Percentiles rank a stretch among this genome's conserved stretches.
These are phyloP conservation scores for Ogataea philodendri DNA, from an alignment of 805 yeast species.

Conservation along the genomic window DNA sequence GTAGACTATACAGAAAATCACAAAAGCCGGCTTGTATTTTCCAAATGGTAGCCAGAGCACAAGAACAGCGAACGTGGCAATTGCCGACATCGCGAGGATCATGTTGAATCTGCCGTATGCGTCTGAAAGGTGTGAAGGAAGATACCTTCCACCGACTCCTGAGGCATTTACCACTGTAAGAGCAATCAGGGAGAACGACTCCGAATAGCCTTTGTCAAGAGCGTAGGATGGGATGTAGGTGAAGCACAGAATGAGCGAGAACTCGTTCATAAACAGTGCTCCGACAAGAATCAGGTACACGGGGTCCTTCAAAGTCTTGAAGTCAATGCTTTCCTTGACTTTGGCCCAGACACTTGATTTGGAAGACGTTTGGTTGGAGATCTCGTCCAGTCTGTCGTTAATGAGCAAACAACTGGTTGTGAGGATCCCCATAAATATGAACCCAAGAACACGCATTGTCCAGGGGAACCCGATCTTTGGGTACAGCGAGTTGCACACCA, in stretches of 20 bases:
- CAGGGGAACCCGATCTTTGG: conserved; percentile 52
- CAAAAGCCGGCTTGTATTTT: conserved; percentile 38
- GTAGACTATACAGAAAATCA: conserved; percentile 50
- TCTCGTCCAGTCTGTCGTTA: conserved; percentile 28
- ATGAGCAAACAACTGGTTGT: conserved; percentile 34
- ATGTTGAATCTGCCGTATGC: conserved; percentile 45
- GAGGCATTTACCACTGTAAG: conserved; percentile 44
- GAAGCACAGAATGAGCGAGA: conserved; percentile 48
- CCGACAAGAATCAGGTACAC: conserved; percentile 40
- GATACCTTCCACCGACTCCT: conserved; percentile 44
- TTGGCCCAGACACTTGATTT: conserved; percentile 15
- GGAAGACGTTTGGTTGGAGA: conserved; percentile 17
- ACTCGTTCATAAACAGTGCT: conserved; percentile 49
- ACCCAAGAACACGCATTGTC: conserved; percentile 56
- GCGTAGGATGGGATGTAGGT: conserved; percentile 62
- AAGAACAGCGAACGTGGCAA: conserved; percentile 45
- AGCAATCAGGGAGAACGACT: conserved; percentile 41
- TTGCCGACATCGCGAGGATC: conserved; percentile 36
- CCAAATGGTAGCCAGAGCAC: conserved; percentile 68
- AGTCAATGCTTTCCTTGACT: conserved; percentile 35
- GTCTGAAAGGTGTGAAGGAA: conserved; percentile 48
- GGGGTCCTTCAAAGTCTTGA: conserved; percentile 40
- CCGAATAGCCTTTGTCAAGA: conserved; percentile 44
- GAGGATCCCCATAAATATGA: conserved; percentile 39
- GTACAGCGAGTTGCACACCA: conserved; percentile 50